A percentile compares a stretch with the other conserved stretches of the same genome.
phyloP scores from a whole-genome alignment of 2,329 filamentous ascomycete genomes.

The Elsinoe batatas region DNA sequence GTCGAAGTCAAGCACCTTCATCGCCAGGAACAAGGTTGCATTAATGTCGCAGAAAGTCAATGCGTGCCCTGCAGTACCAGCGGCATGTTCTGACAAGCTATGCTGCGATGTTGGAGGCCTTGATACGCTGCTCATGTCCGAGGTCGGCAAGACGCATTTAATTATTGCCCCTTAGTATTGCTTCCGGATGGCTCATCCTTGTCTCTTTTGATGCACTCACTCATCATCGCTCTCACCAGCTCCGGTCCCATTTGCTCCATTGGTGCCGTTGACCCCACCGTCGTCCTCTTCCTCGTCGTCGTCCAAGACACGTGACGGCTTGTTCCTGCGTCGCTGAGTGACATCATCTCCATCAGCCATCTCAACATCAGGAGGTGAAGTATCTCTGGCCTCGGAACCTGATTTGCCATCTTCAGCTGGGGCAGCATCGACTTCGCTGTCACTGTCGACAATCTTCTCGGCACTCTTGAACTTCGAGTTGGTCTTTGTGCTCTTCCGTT shows the following conservation, averaged over 20 bases:
- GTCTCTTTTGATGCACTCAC: neutral
- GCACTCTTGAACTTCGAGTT: conserved; percentile 69
- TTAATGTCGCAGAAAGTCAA: no score
- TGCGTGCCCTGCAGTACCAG: no score
- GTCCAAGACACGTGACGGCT: conserved; percentile 25
- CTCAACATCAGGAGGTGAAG: conserved; percentile 19
- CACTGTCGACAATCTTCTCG: conserved; percentile 72
- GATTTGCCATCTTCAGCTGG: conserved; percentile 22
- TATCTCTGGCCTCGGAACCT: conserved; percentile 24
- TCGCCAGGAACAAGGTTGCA: neutral
- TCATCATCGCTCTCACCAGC: conserved; percentile 15
- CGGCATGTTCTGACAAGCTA: no score
- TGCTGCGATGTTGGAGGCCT: no score
- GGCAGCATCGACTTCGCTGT: conserved; percentile 44
- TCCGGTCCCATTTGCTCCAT: conserved; percentile 10
- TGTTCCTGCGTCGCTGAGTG: conserved; percentile 20
- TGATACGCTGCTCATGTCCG: no score
- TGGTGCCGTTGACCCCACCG: conserved; percentile 18
- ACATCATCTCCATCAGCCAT: conserved; percentile 16
- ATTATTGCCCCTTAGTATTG: no score
- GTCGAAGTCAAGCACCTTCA: neutral
- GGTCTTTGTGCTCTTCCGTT: conserved; percentile 39
- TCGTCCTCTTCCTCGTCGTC: conserved; percentile 25
- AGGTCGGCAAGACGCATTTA: no score
- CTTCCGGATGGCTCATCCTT: no score